Base-by-base conservation (phyloP, 345 rosid genomes). In the Iberis pinnata region DNA sequence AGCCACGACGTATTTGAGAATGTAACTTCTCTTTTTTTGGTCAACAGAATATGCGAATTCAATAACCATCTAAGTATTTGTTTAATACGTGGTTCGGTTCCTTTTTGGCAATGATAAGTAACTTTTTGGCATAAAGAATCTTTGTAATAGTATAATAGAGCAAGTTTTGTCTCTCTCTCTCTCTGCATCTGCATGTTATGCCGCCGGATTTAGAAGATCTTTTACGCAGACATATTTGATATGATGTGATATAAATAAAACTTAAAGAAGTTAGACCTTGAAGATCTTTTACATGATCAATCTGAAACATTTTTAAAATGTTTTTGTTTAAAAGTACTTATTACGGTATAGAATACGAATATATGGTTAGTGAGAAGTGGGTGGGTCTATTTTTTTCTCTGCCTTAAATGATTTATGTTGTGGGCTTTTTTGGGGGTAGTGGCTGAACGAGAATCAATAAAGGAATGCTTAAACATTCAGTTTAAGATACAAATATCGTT, bases 121-220 rank as follows among this genome's bases (percentile, higher is more conserved):
- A 18, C 29, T 37, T 47, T 37, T 24, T 16, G 44, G 53, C 26
- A 26, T 37, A 43, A 25, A 58, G 54, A 58, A 66, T 51, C 36
- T 44, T 15, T 58, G 42, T 58, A 44, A 43, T 65, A 58, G 54
- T 58, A 51, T 65, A 58, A 26, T 37, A 44, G 18, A n/a, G n/a
- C 49, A 51, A 51, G 29, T 48, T 52, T 43, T 58, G 70, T 44
- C 46, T 40, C 18, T 43, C 26, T 58, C 51, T 51, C 48, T 44
- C 17, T 44, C 50, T 66, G 49, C 65, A 58, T 44, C 50, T 66
- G 49, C 65, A 58, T 66, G 70, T 58, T 58, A 66, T 65, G 64
- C 59, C 59, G 70, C 70, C 64, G 64, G 60, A 65, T 65, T 58
- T 58, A n/a, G 64, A 65, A 58, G 43, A 65, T 58, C 70, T 65